These are phyloP conservation scores for Rubroboletus pulcherrimus DNA, from an alignment of 768 basidiomycete genomes.

Conservation along the genomic window DNA sequence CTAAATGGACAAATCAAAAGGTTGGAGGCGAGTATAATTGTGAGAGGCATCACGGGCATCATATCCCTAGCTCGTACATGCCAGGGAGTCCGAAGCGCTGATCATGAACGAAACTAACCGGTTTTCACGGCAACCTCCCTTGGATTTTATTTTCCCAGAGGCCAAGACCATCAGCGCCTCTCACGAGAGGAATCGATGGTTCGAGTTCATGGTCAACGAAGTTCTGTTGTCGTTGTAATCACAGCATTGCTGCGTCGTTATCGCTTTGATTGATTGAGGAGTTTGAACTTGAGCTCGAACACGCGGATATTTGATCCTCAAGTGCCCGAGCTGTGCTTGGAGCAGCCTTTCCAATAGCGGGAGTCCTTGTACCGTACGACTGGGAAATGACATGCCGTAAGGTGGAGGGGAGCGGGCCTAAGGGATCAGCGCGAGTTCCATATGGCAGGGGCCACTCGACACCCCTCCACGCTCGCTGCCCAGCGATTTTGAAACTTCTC, in stretches of 20 bases:
- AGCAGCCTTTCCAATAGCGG: background rate
- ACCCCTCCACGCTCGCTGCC: background rate
- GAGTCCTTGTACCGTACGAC: background rate
- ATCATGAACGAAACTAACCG: conserved; percentile 20
- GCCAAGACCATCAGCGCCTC: background rate
- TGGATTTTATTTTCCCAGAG: background rate
- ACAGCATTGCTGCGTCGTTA: background rate
- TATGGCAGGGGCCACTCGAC: background rate
- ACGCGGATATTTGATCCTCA: conserved; percentile 4
- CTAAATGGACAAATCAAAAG: background rate
- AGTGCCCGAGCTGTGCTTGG: background rate
- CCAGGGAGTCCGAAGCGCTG: conserved; percentile 12
- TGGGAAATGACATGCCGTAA: conserved; percentile 16
- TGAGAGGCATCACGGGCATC: conserved; percentile 9
- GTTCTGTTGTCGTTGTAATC: background rate
- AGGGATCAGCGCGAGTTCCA: background rate
- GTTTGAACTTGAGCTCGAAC: background rate
- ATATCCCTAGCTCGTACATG: background rate
- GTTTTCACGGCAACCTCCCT: background rate
- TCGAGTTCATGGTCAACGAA: background rate
- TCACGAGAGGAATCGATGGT: background rate
- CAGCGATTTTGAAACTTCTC: background rate
- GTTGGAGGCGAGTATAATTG: background rate
- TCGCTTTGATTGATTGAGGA: background rate
- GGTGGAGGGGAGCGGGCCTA: conserved; percentile 1